These are phyloP conservation scores for Comarum palustre DNA, from an alignment of 306 rosid species.

Conservation along the genomic window DNA sequence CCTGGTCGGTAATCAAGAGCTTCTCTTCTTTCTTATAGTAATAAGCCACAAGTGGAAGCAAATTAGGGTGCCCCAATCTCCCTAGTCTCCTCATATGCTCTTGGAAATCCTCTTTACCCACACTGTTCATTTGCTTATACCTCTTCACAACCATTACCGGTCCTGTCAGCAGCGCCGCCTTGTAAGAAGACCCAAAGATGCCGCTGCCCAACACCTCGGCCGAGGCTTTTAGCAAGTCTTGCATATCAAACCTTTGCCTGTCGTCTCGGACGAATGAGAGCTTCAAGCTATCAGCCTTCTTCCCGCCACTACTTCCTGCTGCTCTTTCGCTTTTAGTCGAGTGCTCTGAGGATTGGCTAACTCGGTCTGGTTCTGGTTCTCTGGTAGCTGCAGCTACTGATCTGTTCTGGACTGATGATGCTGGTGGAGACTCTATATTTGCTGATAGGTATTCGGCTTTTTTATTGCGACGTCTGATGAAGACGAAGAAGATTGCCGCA, in stretches of 20 bases:
- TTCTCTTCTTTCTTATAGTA: slow-evolving; percentile 89
- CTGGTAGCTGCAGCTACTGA: not conserved
- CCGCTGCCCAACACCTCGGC: slow-evolving; percentile 94
- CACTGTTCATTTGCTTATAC: slow-evolving; percentile 85
- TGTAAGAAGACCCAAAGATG: slow-evolving; percentile 77
- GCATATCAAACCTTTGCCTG: slow-evolving; percentile 60
- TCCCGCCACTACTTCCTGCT: slow-evolving; percentile 12
- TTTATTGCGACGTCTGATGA: slow-evolving; percentile 33
- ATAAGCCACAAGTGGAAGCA: slow-evolving; percentile 89
- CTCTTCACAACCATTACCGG: slow-evolving; percentile 76
- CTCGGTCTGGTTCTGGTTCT: slow-evolving; percentile 12
- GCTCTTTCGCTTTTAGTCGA: slow-evolving; percentile 9
- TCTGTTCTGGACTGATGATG: slow-evolving; percentile 9
- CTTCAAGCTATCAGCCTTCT: slow-evolving; percentile 46
- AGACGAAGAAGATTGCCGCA: slow-evolving; percentile 25
- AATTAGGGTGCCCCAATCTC: slow-evolving; percentile 53
- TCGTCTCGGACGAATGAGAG: slow-evolving; percentile 60
- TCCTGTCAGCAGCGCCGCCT: slow-evolving; percentile 61
- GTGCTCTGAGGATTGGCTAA: slow-evolving; percentile 1
- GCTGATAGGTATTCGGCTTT: not conserved
- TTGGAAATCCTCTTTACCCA: slow-evolving; percentile 75
- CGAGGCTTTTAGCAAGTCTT: slow-evolving; percentile 74
- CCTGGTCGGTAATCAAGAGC: slow-evolving; percentile 59
- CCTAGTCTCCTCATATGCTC: slow-evolving; percentile 86
- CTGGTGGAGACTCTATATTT: slow-evolving; percentile 39